Evolutionary conservation across 2,329 filamentous ascomycete species (phyloP).

Genomic region (Fusarium austroafricanum): DNA sequence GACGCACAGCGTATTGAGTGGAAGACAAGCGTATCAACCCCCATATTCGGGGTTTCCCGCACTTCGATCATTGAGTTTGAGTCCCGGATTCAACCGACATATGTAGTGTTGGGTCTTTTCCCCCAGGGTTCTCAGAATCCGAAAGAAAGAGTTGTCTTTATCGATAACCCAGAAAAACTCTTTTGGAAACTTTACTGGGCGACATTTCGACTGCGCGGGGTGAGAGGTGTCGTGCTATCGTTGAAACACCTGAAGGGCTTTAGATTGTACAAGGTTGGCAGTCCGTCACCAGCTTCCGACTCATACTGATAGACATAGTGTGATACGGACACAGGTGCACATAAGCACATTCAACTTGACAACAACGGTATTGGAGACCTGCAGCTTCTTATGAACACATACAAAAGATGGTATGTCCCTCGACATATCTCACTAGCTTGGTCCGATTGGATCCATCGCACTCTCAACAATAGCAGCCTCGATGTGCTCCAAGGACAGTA

Average conservation of each 20-base stretch:
- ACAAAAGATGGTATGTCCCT: not conserved
- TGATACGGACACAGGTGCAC: fast-evolving
- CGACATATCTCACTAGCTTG: fast-evolving
- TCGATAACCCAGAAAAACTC: not conserved
- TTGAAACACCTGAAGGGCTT: not conserved
- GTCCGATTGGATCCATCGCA: not conserved
- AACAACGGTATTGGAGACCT: not conserved
- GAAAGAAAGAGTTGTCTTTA: not conserved
- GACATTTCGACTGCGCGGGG: not conserved
- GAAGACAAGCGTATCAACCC: not conserved
- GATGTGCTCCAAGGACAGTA: not conserved
- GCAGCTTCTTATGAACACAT: fast-evolving
- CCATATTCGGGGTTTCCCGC: not conserved
- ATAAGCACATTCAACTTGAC: fast-evolving
- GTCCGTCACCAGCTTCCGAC: too few species aligned
- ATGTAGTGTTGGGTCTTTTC: not conserved
- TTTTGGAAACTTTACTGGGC: not conserved
- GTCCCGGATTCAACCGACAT: not conserved
- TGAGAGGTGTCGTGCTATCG: not conserved
- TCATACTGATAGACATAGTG: not conserved
- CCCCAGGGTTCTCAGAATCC: not conserved
- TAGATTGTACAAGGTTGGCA: not conserved
- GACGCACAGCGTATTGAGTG: not conserved
- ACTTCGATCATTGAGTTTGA: not conserved
- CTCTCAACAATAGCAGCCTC: not conserved